phyloP scores from a whole-genome alignment of 192 early-diverging fungal species.

The Entomortierella chlamydospora region DNA sequence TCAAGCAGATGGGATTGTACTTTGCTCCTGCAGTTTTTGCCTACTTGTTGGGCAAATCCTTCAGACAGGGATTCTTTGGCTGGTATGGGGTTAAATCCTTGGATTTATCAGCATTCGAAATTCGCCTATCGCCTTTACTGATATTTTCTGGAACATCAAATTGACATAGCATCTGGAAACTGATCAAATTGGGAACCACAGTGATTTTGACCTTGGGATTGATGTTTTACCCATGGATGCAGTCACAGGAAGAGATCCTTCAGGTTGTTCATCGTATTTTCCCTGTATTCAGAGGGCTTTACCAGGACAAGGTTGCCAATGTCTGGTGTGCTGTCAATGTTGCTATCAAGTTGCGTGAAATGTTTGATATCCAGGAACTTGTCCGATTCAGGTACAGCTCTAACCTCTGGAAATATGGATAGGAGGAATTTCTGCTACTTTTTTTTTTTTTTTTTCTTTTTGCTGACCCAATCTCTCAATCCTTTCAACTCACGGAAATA shows the following conservation, averaged over 20 bases:
- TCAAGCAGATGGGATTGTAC: conserved; percentile 98
- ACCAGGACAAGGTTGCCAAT: conserved; percentile 99
- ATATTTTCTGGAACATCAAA: too few species aligned
- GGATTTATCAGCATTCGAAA: too few species aligned
- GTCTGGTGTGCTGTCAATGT: conserved; percentile 96
- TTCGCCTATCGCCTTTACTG: too few species aligned
- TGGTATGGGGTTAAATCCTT: conserved; percentile 58
- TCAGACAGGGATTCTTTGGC: conserved; percentile 47
- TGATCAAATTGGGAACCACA: conserved; percentile 76
- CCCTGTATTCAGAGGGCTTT: conserved; percentile 92
- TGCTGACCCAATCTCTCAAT: too few species aligned
- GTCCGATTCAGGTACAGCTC: conserved; percentile 73
- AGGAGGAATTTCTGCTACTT: neutral
- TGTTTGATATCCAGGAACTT: conserved; percentile 70
- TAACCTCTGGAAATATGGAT: too few species aligned
- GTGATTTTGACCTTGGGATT: conserved; percentile 79
- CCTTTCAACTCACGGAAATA: too few species aligned
- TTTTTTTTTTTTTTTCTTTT: neutral
- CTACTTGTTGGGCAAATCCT: conserved; percentile 85
- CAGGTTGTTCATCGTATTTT: conserved; percentile 91
- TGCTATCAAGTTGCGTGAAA: conserved; percentile 80
- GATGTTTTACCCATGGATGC: conserved; percentile 78
- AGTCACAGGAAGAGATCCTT: conserved; percentile 65
- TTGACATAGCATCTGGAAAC: conserved; percentile 28
- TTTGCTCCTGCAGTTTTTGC: conserved; percentile 93